These are phyloP conservation scores for Crithidia acanthocephali DNA, from an alignment of 208 protist genomes.

Conservation along the genomic window DNA sequence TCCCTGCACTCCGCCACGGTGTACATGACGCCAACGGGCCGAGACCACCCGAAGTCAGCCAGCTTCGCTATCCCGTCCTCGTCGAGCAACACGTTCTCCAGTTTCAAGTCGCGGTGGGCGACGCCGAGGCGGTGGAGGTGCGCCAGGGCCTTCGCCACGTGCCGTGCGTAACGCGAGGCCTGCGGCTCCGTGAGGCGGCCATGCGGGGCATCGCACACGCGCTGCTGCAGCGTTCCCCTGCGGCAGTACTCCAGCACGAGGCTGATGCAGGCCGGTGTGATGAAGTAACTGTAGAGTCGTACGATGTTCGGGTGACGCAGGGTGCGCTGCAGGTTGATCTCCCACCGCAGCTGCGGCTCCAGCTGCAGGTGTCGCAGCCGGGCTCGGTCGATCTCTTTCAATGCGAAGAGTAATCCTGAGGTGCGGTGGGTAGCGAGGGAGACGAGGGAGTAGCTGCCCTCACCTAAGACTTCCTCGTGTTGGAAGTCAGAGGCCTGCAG, in stretches of 20 bases:
- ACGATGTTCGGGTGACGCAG: conserved; percentile 87
- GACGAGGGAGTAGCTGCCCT: conserved; percentile 81
- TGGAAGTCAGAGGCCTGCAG: conserved; percentile 68
- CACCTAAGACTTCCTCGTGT: conserved; percentile 60
- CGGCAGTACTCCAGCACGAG: conserved; percentile 82
- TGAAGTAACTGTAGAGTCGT: conserved; percentile 83
- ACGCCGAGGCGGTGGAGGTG: conserved; percentile 81
- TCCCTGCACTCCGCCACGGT: no score
- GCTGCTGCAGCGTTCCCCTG: conserved; percentile 61
- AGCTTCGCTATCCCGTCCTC: conserved; percentile 94
- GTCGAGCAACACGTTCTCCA: conserved; percentile 90
- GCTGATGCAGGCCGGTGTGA: conserved; percentile 47
- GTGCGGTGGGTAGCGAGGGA: conserved; percentile 65
- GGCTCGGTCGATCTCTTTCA: conserved; percentile 70
- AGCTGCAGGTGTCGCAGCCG: conserved; percentile 37
- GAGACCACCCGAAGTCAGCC: conserved; percentile 99
- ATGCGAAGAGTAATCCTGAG: conserved; percentile 57
- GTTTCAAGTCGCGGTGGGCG: conserved; percentile 91
- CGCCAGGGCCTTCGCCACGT: conserved; percentile 66
- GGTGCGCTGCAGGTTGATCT: conserved; percentile 86
- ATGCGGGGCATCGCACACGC: conserved; percentile 33
- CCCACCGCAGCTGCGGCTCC: conserved; percentile 68
- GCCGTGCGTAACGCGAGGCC: conserved; percentile 64
- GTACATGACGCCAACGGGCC: no score
- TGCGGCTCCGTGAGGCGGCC: conserved; percentile 45